These are phyloP conservation scores for Trichopus zeylanicus DNA, from an alignment of 116 monocot species.

Conservation along the genomic window DNA sequence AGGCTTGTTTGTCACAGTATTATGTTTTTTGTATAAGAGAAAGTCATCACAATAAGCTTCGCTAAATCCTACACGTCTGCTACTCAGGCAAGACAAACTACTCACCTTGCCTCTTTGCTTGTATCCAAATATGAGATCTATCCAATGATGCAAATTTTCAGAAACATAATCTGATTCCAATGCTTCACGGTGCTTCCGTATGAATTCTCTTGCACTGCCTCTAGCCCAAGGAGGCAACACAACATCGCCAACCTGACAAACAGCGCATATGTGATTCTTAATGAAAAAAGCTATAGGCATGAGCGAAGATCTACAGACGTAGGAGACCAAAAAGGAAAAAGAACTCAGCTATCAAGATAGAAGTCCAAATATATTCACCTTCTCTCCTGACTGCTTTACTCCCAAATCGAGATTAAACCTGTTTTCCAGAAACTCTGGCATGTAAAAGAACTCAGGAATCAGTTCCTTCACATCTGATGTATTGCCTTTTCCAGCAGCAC, in stretches of 20 bases:
- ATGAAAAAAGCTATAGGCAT: neutral
- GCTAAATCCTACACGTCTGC: too few relatives aligned
- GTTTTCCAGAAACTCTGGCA: slow-evolving; percentile 96
- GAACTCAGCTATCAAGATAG: neutral
- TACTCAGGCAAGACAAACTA: neutral
- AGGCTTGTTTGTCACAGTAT: too few relatives aligned
- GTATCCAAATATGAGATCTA: slow-evolving; percentile 97
- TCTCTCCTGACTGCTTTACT: slow-evolving; percentile 98
- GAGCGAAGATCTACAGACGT: neutral
- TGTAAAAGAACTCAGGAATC: slow-evolving; percentile 97
- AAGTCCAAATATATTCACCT: slow-evolving; percentile 32
- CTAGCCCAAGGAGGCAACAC: slow-evolving; percentile 92
- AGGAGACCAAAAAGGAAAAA: neutral
- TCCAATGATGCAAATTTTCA: slow-evolving; percentile 98
- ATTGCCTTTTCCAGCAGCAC: slow-evolving; percentile 97
- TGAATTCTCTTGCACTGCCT: slow-evolving; percentile 91
- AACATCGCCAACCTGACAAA: slow-evolving; percentile 86
- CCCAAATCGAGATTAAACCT: slow-evolving; percentile 84
- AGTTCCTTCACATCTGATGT: slow-evolving; percentile 99
- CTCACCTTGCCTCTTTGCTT: slow-evolving; percentile 94
- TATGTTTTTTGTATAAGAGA: too few relatives aligned
- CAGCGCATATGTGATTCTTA: neutral
- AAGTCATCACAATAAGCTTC: too few relatives aligned
- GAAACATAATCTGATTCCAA: slow-evolving; percentile 97
- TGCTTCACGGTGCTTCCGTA: slow-evolving; percentile 94